Evolutionary conservation across 139 green algal species (phyloP), one percentile per base, ranked within the genome.

Genomic region (Volvox reticuliferus): DNA sequence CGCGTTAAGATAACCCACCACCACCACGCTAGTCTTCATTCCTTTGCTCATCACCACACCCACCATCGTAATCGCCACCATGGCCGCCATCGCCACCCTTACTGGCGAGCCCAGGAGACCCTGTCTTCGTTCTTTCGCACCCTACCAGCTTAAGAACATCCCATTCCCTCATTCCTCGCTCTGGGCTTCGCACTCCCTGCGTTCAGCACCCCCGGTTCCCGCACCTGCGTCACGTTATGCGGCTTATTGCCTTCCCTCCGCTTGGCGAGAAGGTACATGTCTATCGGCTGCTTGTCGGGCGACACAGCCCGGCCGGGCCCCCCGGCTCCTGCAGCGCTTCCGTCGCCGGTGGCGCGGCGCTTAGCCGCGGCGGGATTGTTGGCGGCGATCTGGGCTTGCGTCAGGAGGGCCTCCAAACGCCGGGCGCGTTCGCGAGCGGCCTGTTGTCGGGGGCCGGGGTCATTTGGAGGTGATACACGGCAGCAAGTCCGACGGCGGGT

Each of bases 181-280:
- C 44, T 9, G 44, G 44, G 44, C 44, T 55, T 9, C 44, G 9
- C 44, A 55, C 44, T 55, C 9, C 5, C 44, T 55, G 44, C 9
- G 5, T 9, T 55, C 9, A 55, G 5, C 44, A 55, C 44, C n/a
- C n/a, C 62, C 65, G 21, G 9, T 73, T 73, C 21, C 1, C 75
- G 1, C 12, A 87, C 81, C 81, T 87, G 81, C 17, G 81, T 37
- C 32, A 87, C 81, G 62, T 77, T 87, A 20, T 71, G 50, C 79
- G 81, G 30, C 16, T 62, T 76, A 14, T 18, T 16, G 26, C 80
- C 80, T 9, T 87, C 81, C n/a, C 62, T 61, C 30, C 81, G 61
- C 61, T 77, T 76, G 13, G 80, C 50, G 14, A 86, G 80, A 55
- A 73, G 55, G 50, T 73, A 61, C 37, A 65, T 17, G 36, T 84